phyloP scores from a whole-genome alignment of 2,329 filamentous ascomycete genomes.

The Raffaelea albimanens region DNA sequence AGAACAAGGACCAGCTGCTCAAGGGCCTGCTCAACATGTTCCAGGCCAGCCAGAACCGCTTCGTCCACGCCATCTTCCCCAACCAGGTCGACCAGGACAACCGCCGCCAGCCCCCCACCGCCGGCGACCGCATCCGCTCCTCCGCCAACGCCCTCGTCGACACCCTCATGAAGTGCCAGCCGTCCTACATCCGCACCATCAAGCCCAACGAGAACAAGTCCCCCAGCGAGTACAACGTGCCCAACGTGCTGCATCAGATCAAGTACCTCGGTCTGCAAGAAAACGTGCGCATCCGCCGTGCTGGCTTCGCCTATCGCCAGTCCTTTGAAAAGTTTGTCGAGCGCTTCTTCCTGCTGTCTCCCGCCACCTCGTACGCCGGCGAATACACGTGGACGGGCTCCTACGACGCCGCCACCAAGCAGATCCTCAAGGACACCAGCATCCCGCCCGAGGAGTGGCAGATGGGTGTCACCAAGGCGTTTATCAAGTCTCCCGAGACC shows the following conservation, averaged over 20 bases:
- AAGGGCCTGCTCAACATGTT: slow-evolving; percentile 90
- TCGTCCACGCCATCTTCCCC: slow-evolving; percentile 84
- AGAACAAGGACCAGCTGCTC: slow-evolving; percentile 95
- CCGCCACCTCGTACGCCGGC: slow-evolving; percentile 89
- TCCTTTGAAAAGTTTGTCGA: slow-evolving; percentile 98
- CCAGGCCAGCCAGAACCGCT: slow-evolving; percentile 71
- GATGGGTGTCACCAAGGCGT: slow-evolving; percentile 92
- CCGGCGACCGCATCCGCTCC: slow-evolving; percentile 89
- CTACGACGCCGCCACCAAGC: slow-evolving; percentile 74
- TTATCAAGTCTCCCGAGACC: slow-evolving; percentile 96
- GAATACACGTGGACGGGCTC: slow-evolving; percentile 95
- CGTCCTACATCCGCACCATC: slow-evolving; percentile 97
- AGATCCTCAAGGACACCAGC: slow-evolving; percentile 92
- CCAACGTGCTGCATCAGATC: slow-evolving; percentile 94
- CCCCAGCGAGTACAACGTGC: slow-evolving; percentile 79
- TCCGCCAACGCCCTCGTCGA: slow-evolving; percentile 93
- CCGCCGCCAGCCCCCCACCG: slow-evolving; percentile 84
- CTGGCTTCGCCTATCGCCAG: slow-evolving; percentile 93
- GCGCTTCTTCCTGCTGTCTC: slow-evolving; percentile 89
- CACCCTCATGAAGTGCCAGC: slow-evolving; percentile 93
- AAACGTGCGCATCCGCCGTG: slow-evolving; percentile 93
- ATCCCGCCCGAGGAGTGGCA: slow-evolving; percentile 95
- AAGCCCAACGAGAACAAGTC: slow-evolving; percentile 99
- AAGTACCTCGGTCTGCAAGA: slow-evolving; percentile 99
- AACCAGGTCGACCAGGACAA: slow-evolving; percentile 93